These are phyloP conservation scores for Claviceps paspali DNA, from an alignment of 2,329 filamentous ascomycete species.

Conservation along the genomic window DNA sequence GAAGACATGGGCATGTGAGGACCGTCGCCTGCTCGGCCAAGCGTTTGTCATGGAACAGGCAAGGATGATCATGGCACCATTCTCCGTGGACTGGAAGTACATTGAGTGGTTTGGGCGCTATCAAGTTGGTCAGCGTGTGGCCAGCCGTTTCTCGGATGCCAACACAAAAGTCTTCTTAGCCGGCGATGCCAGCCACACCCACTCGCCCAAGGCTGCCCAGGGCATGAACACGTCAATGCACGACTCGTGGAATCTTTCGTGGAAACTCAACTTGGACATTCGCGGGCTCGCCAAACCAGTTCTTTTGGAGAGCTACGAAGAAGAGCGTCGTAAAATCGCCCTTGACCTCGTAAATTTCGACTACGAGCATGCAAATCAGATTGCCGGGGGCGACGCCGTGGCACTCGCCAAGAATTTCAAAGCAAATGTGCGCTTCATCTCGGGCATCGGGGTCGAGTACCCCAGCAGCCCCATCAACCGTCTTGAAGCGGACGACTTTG, in stretches of 20 bases:
- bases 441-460: conserved; percentile 52
- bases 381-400: conserved; percentile 44
- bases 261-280: conserved; percentile 36
- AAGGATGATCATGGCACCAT: conserved; percentile 43
- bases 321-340: conserved; percentile 47
- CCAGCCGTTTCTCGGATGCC: conserved; percentile 50
- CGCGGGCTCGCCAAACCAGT: conserved; percentile 38
- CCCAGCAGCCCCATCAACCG: conserved; percentile 35
- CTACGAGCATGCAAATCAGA: conserved; percentile 40
- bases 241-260: conserved; percentile 46
- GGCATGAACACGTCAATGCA: conserved; percentile 48
- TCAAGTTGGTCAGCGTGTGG: conserved; percentile 55
- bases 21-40: conserved; percentile 31
- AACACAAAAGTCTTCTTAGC: conserved; percentile 50
- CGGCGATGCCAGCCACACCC: conserved; percentile 57
- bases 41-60: conserved; percentile 58
- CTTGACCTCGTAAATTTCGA: conserved; percentile 45
- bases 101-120: conserved; percentile 61
- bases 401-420: conserved; percentile 54
- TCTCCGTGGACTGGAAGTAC: conserved; percentile 40
- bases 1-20: conserved; percentile 27
- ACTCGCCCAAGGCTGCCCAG: conserved; percentile 57
- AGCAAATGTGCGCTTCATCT: conserved; percentile 59
- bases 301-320: conserved; percentile 45
- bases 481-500: conserved; percentile 18